These are phyloP conservation scores for Pseudomassariella vexata DNA, from an alignment of 2,329 filamentous ascomycete species.

Conservation along the genomic window DNA sequence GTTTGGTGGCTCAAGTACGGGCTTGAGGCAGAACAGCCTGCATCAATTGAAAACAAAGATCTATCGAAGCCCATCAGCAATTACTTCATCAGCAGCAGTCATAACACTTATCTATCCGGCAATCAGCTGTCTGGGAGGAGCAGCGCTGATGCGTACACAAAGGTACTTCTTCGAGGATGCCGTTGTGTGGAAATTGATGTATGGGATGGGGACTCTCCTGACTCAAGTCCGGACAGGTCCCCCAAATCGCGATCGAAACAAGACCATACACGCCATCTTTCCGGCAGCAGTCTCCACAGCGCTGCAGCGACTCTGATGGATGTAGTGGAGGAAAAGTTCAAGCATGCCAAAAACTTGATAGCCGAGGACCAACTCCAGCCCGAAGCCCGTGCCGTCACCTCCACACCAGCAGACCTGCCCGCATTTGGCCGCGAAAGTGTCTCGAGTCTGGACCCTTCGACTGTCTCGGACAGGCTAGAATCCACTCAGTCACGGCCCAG, in stretches of 20 bases:
- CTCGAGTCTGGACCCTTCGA: conserved; percentile 8
- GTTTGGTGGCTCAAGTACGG: conserved; percentile 38
- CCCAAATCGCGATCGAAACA: conserved; percentile 30
- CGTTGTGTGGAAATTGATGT: conserved; percentile 94
- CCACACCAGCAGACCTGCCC: no score
- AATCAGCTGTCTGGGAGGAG: conserved; percentile 78
- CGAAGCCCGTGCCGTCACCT: conserved; percentile 11
- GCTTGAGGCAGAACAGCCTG: conserved; percentile 38
- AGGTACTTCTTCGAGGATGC: conserved; percentile 72
- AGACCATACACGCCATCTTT: conserved; percentile 41
- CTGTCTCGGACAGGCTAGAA: conserved; percentile 9
- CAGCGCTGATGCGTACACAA: conserved; percentile 66
- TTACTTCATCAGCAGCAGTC: conserved; percentile 91
- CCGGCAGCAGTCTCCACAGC: conserved; percentile 39
- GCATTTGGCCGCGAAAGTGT: conserved; percentile 12
- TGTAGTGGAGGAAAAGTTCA: conserved; percentile 26
- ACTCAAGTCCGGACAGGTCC: conserved; percentile 22
- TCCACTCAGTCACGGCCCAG: conserved; percentile 12
- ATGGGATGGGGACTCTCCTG: conserved; percentile 64
- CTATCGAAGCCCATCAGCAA: conserved; percentile 68
- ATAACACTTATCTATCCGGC: conserved; percentile 88
- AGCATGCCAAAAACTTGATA: conserved; percentile 23
- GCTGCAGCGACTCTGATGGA: conserved; percentile 34
- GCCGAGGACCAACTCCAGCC: conserved; percentile 22
- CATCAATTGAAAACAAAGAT: conserved; percentile 43